Conservation (phyloP, 176 grass and related monocot genomes). For the Eragrostis curvula region DNA sequence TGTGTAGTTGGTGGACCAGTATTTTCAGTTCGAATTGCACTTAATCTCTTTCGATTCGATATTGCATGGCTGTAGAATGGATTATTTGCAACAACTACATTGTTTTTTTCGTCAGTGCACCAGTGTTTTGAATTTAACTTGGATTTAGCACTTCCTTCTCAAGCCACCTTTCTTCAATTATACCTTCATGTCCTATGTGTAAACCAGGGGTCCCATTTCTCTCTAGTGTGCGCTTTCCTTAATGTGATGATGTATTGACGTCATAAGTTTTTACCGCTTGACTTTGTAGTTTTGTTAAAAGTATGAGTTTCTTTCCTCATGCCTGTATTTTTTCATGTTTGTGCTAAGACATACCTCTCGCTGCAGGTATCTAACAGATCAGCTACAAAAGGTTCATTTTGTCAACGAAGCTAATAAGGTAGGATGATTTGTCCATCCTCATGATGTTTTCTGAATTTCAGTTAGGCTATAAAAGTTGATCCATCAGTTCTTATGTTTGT, state of each 20-base stretch:
- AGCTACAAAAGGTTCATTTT: slow-evolving; percentile 88
- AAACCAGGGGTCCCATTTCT: neutral
- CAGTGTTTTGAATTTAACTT: too few relatives aligned
- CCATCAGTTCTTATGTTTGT: slow-evolving; percentile 22
- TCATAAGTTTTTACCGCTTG: slow-evolving; percentile 25
- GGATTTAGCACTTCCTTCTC: neutral
- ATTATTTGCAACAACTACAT: too few relatives aligned
- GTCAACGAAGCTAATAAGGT: slow-evolving; percentile 95
- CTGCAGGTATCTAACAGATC: slow-evolving; percentile 95
- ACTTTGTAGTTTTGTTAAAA: slow-evolving; percentile 8
- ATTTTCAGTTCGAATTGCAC: neutral
- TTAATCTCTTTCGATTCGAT: too few relatives aligned
- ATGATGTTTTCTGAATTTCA: slow-evolving; percentile 3
- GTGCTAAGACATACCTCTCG: slow-evolving; percentile 33
- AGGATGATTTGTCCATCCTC: slow-evolving; percentile 26
- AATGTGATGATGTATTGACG: neutral
- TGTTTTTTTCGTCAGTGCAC: too few relatives aligned
- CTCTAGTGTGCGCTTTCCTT: neutral
- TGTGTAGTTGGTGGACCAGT: neutral
- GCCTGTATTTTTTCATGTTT: slow-evolving; percentile 18
- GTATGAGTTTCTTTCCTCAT: slow-evolving; percentile 9
- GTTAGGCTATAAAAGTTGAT: slow-evolving; percentile 35
- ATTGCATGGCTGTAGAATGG: too few relatives aligned
- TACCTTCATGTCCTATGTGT: neutral
- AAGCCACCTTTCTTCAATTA: neutral